Conservation (phyloP, 257 asterid genomes). For the Nemophila menziesii region DNA sequence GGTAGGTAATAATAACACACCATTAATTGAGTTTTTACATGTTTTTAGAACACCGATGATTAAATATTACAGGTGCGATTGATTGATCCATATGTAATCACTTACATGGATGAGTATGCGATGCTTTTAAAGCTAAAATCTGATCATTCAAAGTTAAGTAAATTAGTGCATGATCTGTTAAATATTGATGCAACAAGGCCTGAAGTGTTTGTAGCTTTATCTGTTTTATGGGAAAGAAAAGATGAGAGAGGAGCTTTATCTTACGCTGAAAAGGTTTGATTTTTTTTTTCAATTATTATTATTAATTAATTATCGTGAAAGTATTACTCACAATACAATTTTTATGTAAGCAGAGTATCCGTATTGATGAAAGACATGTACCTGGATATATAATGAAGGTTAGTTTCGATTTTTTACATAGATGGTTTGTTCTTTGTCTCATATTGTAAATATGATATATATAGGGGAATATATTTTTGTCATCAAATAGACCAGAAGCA, state of each 20-base stretch:
- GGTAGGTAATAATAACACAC: conserved; percentile 33
- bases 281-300: conserved; percentile 10
- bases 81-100: conserved; percentile 65
- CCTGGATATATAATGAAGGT: conserved; percentile 95
- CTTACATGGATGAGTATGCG: conserved; percentile 99
- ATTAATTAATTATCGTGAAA: conserved; percentile 5
- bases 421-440: neutral
- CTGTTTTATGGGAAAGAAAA: conserved; percentile 89
- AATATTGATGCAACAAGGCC: conserved; percentile 78
- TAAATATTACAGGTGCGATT: conserved; percentile 61
- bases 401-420: neutral
- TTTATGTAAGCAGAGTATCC: conserved; percentile 59
- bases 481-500: conserved; percentile 83
- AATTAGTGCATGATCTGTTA: conserved; percentile 75
- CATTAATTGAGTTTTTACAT: conserved; percentile 1
- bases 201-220: conserved; percentile 87
- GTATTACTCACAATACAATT: conserved; percentile 13
- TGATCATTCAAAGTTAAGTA: conserved; percentile 64
- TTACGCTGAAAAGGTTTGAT: conserved; percentile 71
- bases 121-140: conserved; percentile 84
- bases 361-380: conserved; percentile 84
- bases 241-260: conserved; percentile 84
- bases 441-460: neutral
- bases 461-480: conserved; percentile 80
- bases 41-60: neutral